Conservation (phyloP, 495 filamentous ascomycete species). For the Penicillium atrosanguineum region DNA sequence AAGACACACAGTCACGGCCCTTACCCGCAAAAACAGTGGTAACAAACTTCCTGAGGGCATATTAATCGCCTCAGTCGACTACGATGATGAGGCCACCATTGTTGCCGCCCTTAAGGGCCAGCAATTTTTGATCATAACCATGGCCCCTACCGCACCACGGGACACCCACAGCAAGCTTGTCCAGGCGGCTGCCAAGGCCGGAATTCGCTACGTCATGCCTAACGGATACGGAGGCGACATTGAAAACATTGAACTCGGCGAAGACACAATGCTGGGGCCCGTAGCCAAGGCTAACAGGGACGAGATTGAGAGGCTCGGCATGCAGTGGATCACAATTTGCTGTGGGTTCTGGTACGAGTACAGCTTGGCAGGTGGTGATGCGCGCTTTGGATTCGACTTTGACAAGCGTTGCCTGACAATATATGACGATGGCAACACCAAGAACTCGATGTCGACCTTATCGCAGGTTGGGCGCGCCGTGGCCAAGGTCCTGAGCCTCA, state of each 20-base stretch:
- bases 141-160: constrained; percentile 42
- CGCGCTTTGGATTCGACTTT: constrained; percentile 50
- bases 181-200: constrained; percentile 59
- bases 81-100: constrained; percentile 45
- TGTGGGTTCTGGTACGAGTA: constrained; percentile 58
- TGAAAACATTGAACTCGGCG: constrained; percentile 15
- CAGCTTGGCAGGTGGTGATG: constrained; percentile 32
- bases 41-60: constrained; percentile 46
- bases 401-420: constrained; percentile 38
- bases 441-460: constrained; percentile 40
- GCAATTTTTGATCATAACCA: constrained; percentile 60
- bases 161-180: constrained; percentile 53
- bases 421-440: constrained; percentile 50
- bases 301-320: constrained; percentile 44
- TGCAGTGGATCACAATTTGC: constrained; percentile 50
- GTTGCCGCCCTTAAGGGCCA: constrained; percentile 50
- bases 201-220: constrained; percentile 61
- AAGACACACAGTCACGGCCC: constrained; percentile 53
- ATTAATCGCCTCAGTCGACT: constrained; percentile 43
- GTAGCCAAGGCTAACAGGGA: constrained; percentile 13
- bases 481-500: constrained; percentile 44
- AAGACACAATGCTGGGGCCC: constrained; percentile 18
- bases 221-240: constrained; percentile 53
- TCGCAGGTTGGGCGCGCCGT: constrained; percentile 48
- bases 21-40: constrained; percentile 48